phyloP scores from a whole-genome alignment of 2,329 filamentous ascomycete genomes.

The Eutypa lata region DNA sequence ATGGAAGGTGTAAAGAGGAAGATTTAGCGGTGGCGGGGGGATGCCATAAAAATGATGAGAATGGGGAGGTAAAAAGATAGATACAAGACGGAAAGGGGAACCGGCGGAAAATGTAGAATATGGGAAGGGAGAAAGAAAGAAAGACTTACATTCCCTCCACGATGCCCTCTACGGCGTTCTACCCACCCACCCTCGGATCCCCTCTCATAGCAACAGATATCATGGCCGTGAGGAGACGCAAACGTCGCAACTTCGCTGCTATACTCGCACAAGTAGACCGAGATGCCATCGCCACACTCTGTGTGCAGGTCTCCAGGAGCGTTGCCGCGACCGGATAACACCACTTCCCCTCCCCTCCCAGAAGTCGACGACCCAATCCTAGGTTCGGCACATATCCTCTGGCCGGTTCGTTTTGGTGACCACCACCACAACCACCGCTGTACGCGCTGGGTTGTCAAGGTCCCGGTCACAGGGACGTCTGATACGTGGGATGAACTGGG shows the following conservation, averaged over 20 bases:
- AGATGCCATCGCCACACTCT: slow-evolving; percentile 11
- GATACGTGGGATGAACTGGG: slow-evolving; percentile 15
- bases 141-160: not conserved
- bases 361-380: slow-evolving; percentile 13
- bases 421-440: not conserved
- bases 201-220: not conserved
- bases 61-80: not conserved
- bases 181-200: not conserved
- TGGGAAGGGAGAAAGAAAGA: not conserved
- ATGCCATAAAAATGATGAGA: too few species aligned
- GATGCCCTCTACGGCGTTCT: not conserved
- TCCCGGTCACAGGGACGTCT: slow-evolving; percentile 15
- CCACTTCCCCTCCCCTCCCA: slow-evolving; percentile 4
- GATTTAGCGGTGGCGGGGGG: too few species aligned
- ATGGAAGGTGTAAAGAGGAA: too few species aligned
- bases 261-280: slow-evolving; percentile 17
- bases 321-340: not conserved
- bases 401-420: slow-evolving; percentile 13
- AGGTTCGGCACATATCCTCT: slow-evolving; percentile 20
- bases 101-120: too few species aligned
- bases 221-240: not conserved
- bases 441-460: slow-evolving; percentile 20
- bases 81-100: not conserved
- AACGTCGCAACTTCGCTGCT: slow-evolving; percentile 11
- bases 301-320: slow-evolving; percentile 8